Base-by-base conservation (phyloP, 2,329 filamentous ascomycete species). In the Sclerotinia borealis region DNA sequence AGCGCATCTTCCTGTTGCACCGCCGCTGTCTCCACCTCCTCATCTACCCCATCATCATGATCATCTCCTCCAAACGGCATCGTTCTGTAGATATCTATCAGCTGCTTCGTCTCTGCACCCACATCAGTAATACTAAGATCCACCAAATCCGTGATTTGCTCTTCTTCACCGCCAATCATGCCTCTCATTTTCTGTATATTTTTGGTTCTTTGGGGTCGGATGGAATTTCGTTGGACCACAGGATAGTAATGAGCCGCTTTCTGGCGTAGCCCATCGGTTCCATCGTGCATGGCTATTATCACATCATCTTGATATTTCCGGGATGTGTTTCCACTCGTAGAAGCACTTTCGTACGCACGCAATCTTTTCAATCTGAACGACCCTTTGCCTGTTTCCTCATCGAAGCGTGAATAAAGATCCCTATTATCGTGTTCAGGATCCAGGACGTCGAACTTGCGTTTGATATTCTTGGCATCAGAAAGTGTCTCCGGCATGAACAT, bases 181-280 rank as follows among this genome's bases (percentile, higher is more conserved):
- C 50, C 49, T 48, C 65, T 67, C 54, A 69, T 69, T 37, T 82
- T 81, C 51, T 83, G 80, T 67, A 87, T 86, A 71, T 85, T 85
- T 78, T 84, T 87, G 65, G 80, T 82, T 64, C 86, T 81, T 75
- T 87, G 85, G 36, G 84, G 85, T 50, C 85, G 80, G 70, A 89
- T 84, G 27, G 80, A 79, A 52, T 81, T 84, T 61, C 84, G 83
- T 74, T 88, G 85, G 76, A 89, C 83, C 66, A 89, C 80, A 4
- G 87, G 87, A 69, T 89, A 89, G 75, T 88, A 89, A 74, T 86
- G 88, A 15, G 82, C 83, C 8, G 81, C 86, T 73, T 83, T 84
- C 67, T 84, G 80, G 56, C 76, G 73, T 63, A 77, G 75, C 58
- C 80, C 79, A 66, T 81, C 79, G 43, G 67, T 80, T 66, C 83